phyloP scores from a whole-genome alignment of 345 rosid species.

The Salix viminalis region DNA sequence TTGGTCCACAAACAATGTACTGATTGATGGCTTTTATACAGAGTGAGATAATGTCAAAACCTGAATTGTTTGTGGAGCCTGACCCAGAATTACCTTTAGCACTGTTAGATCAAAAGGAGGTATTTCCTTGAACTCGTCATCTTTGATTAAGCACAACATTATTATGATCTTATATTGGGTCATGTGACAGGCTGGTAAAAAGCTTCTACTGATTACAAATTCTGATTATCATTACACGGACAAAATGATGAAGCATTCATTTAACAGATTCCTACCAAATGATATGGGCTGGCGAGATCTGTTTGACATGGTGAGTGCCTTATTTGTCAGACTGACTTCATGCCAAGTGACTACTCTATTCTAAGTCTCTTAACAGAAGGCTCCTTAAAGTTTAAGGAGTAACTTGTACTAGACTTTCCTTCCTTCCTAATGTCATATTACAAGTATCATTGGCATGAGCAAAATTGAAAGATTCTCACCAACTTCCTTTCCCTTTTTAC shows the following conservation, averaged over 20 bases:
- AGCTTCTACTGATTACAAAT: slow-evolving; percentile 88
- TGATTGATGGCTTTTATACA: slow-evolving; percentile 31
- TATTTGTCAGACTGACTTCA: slow-evolving; percentile 2
- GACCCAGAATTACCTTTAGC: slow-evolving; percentile 93
- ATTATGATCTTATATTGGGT: slow-evolving; percentile 10
- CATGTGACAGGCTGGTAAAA: slow-evolving; percentile 82
- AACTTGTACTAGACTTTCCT: background rate
- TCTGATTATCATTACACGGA: slow-evolving; percentile 90
- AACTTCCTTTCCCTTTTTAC: background rate
- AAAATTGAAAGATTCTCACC: background rate
- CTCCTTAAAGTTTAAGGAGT: background rate
- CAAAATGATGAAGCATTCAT: slow-evolving; percentile 98
- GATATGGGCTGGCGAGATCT: slow-evolving; percentile 93
- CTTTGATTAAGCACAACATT: background rate
- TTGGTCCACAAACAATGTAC: slow-evolving; percentile 7
- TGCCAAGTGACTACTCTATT: background rate
- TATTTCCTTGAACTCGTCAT: slow-evolving; percentile 20
- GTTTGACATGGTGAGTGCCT: slow-evolving; percentile 65
- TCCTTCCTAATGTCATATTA: background rate
- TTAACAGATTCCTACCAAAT: slow-evolving; percentile 82
- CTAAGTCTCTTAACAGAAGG: background rate
- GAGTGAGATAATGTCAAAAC: slow-evolving; percentile 96
- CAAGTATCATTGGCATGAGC: background rate
- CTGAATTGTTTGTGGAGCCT: slow-evolving; percentile 91
- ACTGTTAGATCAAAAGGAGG: slow-evolving; percentile 95